Conservation (phyloP, 768 basidiomycete species). For the Russula dissimulans region DNA sequence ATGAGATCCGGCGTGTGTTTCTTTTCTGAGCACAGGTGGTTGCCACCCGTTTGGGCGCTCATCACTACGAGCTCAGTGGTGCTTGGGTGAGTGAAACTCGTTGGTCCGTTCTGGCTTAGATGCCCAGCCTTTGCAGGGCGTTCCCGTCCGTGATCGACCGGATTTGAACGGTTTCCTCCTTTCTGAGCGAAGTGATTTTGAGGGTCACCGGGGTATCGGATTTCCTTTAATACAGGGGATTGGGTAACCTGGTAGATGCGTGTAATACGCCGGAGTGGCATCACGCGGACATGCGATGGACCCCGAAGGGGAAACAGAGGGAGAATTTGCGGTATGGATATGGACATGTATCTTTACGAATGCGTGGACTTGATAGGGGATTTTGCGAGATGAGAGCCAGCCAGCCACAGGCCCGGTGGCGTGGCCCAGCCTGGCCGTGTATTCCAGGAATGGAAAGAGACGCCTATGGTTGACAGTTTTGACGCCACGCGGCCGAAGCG, state of each 20-base stretch:
- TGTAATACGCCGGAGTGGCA: background rate
- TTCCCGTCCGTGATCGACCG: constrained; percentile 19
- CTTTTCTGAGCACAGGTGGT: constrained; percentile 1
- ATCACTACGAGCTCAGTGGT: constrained; percentile 13
- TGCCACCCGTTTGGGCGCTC: constrained; percentile 19
- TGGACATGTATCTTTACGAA: too few species aligned
- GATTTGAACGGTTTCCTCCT: constrained; percentile 4
- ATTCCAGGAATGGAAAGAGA: too few species aligned
- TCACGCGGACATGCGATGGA: background rate
- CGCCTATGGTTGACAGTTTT: too few species aligned
- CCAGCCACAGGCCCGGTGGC: too few species aligned
- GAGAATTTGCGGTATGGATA: background rate
- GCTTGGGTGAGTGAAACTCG: constrained; percentile 7
- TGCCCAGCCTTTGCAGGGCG: constrained; percentile 1
- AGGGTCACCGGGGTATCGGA: background rate
- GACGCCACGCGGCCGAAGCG: background rate
- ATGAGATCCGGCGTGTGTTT: background rate
- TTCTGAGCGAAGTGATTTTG: background rate
- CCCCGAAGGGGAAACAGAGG: background rate
- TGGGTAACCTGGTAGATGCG: too few species aligned
- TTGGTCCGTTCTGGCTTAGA: background rate
- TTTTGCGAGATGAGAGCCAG: too few species aligned
- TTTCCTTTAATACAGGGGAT: background rate
- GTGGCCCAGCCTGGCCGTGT: too few species aligned
- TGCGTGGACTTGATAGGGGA: too few species aligned